Evolutionary conservation across 2,329 filamentous ascomycete genomes (phyloP).

Genomic region (Emergomyces pasteurianus): DNA sequence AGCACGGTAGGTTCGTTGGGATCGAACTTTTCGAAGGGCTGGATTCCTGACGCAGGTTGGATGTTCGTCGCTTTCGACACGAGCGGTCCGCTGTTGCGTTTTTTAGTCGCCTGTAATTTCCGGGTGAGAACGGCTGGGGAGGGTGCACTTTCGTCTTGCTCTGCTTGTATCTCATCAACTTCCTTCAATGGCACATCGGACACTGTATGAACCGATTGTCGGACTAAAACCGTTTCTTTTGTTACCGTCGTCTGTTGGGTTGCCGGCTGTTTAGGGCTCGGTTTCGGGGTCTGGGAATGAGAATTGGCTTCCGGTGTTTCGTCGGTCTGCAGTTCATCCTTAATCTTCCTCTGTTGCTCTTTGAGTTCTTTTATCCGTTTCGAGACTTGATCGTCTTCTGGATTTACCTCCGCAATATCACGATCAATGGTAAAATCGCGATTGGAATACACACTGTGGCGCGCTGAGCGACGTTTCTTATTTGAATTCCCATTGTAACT

Average conservation of each 20-base stretch:
- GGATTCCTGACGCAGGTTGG: constrained; percentile 15
- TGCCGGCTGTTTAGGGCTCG: constrained; percentile 13
- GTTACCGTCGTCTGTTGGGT: constrained; percentile 1
- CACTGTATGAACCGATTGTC: not conserved
- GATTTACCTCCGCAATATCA: constrained; percentile 25
- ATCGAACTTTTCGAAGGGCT: constrained; percentile 15
- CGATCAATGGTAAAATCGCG: constrained; percentile 30
- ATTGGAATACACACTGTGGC: constrained; percentile 29
- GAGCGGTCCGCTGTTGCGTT: constrained; percentile 17
- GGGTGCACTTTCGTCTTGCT: constrained; percentile 52
- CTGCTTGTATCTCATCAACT: constrained; percentile 20
- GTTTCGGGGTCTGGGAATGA: constrained; percentile 11
- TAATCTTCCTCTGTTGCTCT: constrained; percentile 44
- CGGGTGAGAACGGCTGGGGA: constrained; percentile 57
- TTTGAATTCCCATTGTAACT: constrained; percentile 39
- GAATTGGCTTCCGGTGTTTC: constrained; percentile 15
- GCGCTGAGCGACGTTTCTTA: constrained; percentile 43
- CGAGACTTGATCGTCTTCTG: constrained; percentile 44
- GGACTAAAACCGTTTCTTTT: not conserved
- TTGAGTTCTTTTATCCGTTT: constrained; percentile 47
- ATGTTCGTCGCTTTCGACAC: constrained; percentile 19
- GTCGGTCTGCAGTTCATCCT: constrained; percentile 35
- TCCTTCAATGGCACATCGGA: constrained; percentile 6
- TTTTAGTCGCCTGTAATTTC: constrained; percentile 27
- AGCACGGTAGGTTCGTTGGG: constrained; percentile 17